Evolutionary conservation across 2,329 filamentous ascomycete genomes (phyloP), one percentile per base, ranked within the genome.

Genomic region (Lithohypha guttulata): DNA sequence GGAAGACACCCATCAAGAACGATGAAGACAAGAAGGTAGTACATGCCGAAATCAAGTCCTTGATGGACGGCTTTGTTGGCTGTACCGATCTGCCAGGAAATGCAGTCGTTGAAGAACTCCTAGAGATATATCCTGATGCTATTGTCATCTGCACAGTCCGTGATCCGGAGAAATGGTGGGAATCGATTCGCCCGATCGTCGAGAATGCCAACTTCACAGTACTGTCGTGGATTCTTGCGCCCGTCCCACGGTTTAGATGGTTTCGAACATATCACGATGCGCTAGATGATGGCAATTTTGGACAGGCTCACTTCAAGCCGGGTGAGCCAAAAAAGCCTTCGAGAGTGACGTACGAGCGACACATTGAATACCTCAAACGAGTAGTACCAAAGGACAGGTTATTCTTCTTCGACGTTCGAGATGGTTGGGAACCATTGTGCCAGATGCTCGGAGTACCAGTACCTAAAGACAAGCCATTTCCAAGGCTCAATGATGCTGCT

Each of bases 101-200:
- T 11, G 54, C 60, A 34, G 60, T 70, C 18, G 53, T 68, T 13
- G 55, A 60, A 10, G 66, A 71, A 34, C 51, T 71, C 23, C 49
- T 70, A 42, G 59, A 64, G 39, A 45, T 70, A 6, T 71, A 70
- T 42, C 68, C 69, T 0, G 58, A 70, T 19, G 67, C 66, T 9
- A 63, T 63, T 39, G 65, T 71, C 3, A 60, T 72, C 13, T 58
- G 61, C 42, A 63, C 60, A 22, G 52, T 58, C 5, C 50, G 58
- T n/a, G 62, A 68, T 41, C 49, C 58, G 6, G 55, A 62, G 15
- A 55, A 53, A n/a, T 68, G 65, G 66, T 55, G 59, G 47, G 41
- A 48, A 26, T 62, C 59, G 22, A 39, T 50, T 39, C 40, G 41
- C 2, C 48, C 48, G 11, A 47, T 51, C 31, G 46, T 51, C 35